Base-by-base conservation (phyloP, 148 eudicot species). In the Rhododendron molle region DNA sequence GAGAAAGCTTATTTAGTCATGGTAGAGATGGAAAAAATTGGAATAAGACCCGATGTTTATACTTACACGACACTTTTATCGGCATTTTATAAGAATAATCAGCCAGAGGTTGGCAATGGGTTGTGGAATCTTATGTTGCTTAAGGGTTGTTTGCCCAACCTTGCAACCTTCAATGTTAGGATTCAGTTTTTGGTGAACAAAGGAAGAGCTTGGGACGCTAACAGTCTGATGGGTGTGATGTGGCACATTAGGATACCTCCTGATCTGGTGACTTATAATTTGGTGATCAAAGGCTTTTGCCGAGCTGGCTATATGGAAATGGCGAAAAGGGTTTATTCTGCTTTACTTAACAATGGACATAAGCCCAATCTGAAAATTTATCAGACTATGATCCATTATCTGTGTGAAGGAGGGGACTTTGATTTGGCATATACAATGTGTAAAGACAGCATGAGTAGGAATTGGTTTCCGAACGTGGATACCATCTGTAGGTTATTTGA, bases 311-410 rank as follows among this genome's bases (percentile, higher is more conserved):
- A 58, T 86, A 62, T 88, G 83, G 93, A 95, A 13, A 96, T 94
- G 99, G 98, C 95, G 11, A 88, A 87, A 87, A 87, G 93, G 87
- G 95, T 95, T 28, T 95, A 89, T 86, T 93, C 94, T 58, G 90
- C 93, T 78, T 87, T 96, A 54, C 91, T 88, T 52, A 83, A 89
- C 52, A 83, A 92, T 43, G 97, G 98, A 46, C 89, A 76, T 81
- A 88, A 91, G 88, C 91, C 98, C 34, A 93, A 96, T 86, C 72
- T 88, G 47, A 90, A 89, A 85, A 92, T 96, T 80, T 95, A 93
- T 86, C 96, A 95, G 87, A 96, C 99, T 23, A 92, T 96, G 98
- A 93, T 95, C 28, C 99, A 96, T 90, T 93, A 95, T 87, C 88
- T 96, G 36, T 93, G 95, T 83, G 86, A 84, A 85, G 93, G 86